Evolutionary conservation across 768 basidiomycete species (phyloP), one percentile per base, ranked within the genome.

Genomic region (Mycena amicta): DNA sequence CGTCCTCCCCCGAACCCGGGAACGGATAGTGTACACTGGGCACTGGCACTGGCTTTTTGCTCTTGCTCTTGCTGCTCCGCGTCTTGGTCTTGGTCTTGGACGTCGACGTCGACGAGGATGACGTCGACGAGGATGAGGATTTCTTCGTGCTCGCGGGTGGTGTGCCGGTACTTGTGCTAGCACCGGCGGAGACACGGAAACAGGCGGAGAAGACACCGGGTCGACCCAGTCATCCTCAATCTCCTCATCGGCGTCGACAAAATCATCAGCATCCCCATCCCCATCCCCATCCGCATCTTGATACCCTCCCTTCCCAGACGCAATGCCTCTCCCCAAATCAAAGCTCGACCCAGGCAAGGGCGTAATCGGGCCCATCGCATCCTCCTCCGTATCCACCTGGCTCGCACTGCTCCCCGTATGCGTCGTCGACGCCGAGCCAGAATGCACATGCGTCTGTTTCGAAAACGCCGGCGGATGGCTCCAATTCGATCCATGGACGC

Each of bases 141-240:
- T 55, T 18, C 28, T 45, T 27, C 60, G 61, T 62, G 54, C 50
- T 56, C 51, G 60, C 61, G 22, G 62, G 51, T 53, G 63, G 56
- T 28, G 57, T 52, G 20, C 61, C 57, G 20, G 57, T 43, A 13
- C n/a, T n/a, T n/a, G n/a, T n/a, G n/a, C n/a, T n/a, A n/a, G n/a
- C n/a, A n/a, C n/a, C n/a, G n/a, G n/a, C n/a, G 58, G 43, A 4
- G 65, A 40, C 56, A 82, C 56, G 25, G 84, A 81, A 0, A 50
- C 3, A 13, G 33, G 33, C 11, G 33, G 33, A 8, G 33, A 37
- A 37, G 33, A 49, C 23, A 56, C 54, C 25, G 90, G 86, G 50
- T 89, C 88, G 8, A 90, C 81, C 90, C 90, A 92, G 55, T 80
- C 80, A 59, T 83, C 81, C 62, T 82, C 81, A 37, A 81, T 80